Evolutionary conservation across 306 rosid species (phyloP).

Genomic region (Styphnolobium japonicum): DNA sequence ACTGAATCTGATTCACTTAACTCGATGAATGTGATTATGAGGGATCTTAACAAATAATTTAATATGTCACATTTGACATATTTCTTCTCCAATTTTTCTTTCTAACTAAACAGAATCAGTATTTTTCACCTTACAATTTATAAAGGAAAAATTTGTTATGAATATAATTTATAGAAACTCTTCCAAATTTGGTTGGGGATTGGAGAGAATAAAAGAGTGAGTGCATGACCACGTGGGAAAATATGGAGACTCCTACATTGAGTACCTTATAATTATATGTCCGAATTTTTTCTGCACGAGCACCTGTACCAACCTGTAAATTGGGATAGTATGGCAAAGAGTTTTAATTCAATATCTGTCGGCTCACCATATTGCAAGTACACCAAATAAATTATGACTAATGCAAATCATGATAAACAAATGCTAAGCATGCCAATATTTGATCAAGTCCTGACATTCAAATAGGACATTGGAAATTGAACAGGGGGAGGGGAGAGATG

Average conservation of each 20-base stretch:
- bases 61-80: not conserved
- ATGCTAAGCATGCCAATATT: not conserved
- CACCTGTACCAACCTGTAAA: slow-evolving; percentile 93
- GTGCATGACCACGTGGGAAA: not conserved
- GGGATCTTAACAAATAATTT: not conserved
- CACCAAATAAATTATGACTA: not conserved
- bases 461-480: not conserved
- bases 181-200: slow-evolving; percentile 1
- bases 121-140: slow-evolving; percentile 5
- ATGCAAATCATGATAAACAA: slow-evolving; percentile 10
- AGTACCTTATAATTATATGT: slow-evolving; percentile 91
- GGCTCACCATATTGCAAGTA: slow-evolving; percentile 11
- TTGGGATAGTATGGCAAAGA: slow-evolving; percentile 8
- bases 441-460: not conserved
- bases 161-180: slow-evolving; percentile 10
- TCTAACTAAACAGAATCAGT: not conserved
- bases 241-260: slow-evolving; percentile 6
- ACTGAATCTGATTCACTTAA: not conserved
- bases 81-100: slow-evolving; percentile 1
- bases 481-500: not conserved
- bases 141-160: not conserved
- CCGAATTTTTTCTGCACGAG: slow-evolving; percentile 92
- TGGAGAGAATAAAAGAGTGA: not conserved
- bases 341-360: not conserved
- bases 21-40: not conserved